Percentiles rank a stretch among this genome's conserved stretches.
Conservation (phyloP, 2,329 filamentous ascomycete genomes). For the Dissoconium aciculare region DNA sequence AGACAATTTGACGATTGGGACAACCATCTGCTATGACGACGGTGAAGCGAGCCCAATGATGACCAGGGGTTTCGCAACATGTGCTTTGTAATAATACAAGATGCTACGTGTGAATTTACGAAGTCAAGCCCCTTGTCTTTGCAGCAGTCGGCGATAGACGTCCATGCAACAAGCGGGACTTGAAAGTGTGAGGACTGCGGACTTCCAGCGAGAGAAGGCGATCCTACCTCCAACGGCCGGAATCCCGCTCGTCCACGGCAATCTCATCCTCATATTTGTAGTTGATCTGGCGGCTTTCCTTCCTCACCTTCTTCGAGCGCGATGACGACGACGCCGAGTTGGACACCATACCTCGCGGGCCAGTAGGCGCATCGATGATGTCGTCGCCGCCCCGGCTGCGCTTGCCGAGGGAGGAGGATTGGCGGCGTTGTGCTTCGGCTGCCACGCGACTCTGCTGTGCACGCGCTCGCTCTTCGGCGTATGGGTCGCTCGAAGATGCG, state of each 20-base stretch:
- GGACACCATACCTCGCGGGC: constrained; percentile 25
- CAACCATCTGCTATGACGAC: no score
- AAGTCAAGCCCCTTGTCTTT: constrained; percentile 1
- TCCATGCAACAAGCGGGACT: no score
- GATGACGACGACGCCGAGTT: constrained; percentile 25
- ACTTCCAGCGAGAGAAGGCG: neutral
- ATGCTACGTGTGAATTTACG: neutral
- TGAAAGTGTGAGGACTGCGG: neutral
- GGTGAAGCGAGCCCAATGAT: no score
- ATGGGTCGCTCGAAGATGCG: constrained; percentile 17
- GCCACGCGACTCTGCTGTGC: constrained; percentile 36
- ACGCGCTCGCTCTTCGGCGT: constrained; percentile 22
- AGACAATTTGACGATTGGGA: no score
- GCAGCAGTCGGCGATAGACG: no score
- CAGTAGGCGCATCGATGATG: constrained; percentile 28
- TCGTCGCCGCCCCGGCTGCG: constrained; percentile 13
- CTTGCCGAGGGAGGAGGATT: constrained; percentile 27
- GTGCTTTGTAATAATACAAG: no score
- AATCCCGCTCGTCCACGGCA: constrained; percentile 1
- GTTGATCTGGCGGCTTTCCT: constrained; percentile 23
- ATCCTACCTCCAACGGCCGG: constrained; percentile 5
- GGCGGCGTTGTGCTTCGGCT: constrained; percentile 51
- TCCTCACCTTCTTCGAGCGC: constrained; percentile 33
- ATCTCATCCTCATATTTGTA: constrained; percentile 30
- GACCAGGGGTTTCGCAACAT: no score